Evolutionary conservation across 2,329 filamentous ascomycete species (phyloP), one percentile per base, ranked within the genome.

Genomic region (Trichophyton verrucosum): DNA sequence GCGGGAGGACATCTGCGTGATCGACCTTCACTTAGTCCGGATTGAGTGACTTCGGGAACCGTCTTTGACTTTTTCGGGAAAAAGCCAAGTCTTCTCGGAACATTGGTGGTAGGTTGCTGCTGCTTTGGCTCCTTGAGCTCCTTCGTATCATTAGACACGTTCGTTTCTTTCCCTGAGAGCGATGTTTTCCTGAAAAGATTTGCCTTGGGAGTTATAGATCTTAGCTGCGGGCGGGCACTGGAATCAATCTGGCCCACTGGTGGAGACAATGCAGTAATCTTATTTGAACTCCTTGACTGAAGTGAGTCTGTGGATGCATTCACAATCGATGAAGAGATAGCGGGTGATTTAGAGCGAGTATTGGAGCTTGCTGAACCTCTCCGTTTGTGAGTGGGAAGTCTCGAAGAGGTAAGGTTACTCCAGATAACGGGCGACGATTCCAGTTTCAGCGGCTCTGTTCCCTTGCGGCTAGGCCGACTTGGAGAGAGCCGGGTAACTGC

Each of bases 1-100:
- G 92, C 92, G 15, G 82, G 84, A 22, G 92, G 92, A 0, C 92
- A 91, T 72, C 90, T 92, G 30, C 87, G 82, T 24, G 77, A 63
- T 6, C 49, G 24, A 8, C 22, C 15, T 11, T 53, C 49, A 33
- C 49, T 53, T 6, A 77, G 69, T 7, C 86, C 84, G 42, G 80
- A 78, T 20, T 72, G 72, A 9, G 74, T 63, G n/a, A 73, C 70
- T 47, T 83, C 79, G 3, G 81, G 70, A 0, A 82, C 78, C 0
- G 82, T 79, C 72, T 89, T 95, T 13, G 84, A 84, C 61, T 84
- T 85, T 65, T 87, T 83, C 7, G 86, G 79, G 67, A 96, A 95
- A 60, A 96, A 80, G 0, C 87, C 86, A 70, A 96, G 94, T 1
- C 87, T 82, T 79, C 85, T 61, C 76, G 75, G 70, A 13, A 71